Evolutionary conservation across 2,329 filamentous ascomycete genomes (phyloP), one percentile per base, ranked within the genome.

Genomic region (Macrophomina tecta): DNA sequence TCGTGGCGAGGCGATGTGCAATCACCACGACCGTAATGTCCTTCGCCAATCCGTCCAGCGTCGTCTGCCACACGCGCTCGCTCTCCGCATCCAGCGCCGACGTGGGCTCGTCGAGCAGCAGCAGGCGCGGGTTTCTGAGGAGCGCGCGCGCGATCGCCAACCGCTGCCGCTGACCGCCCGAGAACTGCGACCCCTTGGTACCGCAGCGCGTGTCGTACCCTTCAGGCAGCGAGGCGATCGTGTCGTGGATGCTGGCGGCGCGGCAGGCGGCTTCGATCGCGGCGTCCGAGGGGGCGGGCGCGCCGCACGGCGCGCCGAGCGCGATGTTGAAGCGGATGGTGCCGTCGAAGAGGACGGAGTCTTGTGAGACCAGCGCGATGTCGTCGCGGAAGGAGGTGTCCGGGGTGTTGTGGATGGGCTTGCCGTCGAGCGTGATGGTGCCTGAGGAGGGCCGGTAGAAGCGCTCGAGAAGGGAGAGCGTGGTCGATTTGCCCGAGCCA

Each of bases 221-320:
- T 14, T 89, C 79, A 0, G 89, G 89, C 16, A 92, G 78, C 0
- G 82, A 78, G 66, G 81, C 78, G 70, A 92, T 90, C 30, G 86
- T 87, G 34, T 91, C 87, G 76, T 92, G 89, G 69, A 92, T 90
- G 73, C 90, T 90, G 42, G 89, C 89, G 16, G 90, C 78, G 66
- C 84, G 84, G 73, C 89, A 91, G 0, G 90, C 90, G 65, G 87
- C 85, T 69, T 89, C 83, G 58, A 92, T 87, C 52, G 91, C 89
- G 5, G 81, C 84, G 48, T 87, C 79, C 0, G 83, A 84, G 1
- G 23, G 23, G 23, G 85, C 85, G 36, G 85, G 82, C 45, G 84
- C 79, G 9, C 82, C 84, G 1, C 88, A 87, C 0, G 83, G 80
- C 1, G 86, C 83, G 23, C 82, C 82, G 1, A 84, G 75, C 1